phyloP scores from a whole-genome alignment of 495 filamentous ascomycete genomes.

The Penicillium dipodomyicola region DNA sequence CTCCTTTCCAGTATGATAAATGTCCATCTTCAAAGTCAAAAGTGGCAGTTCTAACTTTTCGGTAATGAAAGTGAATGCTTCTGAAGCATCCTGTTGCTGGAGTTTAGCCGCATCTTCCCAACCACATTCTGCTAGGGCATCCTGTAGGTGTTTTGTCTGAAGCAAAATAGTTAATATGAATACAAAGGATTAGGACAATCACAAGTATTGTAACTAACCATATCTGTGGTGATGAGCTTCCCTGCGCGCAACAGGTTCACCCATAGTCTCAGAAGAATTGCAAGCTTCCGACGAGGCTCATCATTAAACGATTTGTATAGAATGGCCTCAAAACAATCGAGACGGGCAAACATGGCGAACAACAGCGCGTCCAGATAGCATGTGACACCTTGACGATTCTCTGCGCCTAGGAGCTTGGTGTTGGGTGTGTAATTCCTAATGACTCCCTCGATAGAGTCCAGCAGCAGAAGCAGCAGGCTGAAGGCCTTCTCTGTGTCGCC shows the following conservation, averaged over 20 bases:
- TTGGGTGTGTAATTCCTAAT: slow-evolving; percentile 68
- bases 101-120: slow-evolving; percentile 78
- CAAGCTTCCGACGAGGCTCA: slow-evolving; percentile 68
- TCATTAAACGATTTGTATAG: slow-evolving; percentile 65
- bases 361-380: slow-evolving; percentile 92
- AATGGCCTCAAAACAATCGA: slow-evolving; percentile 89
- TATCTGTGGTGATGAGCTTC: slow-evolving; percentile 77
- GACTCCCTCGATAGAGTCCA: slow-evolving; percentile 77
- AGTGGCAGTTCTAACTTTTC: slow-evolving; percentile 83
- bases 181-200: background rate
- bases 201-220: slow-evolving; percentile 56
- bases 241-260: slow-evolving; percentile 87
- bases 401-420: slow-evolving; percentile 75
- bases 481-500: slow-evolving; percentile 73
- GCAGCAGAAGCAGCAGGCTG: slow-evolving; percentile 69
- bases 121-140: slow-evolving; percentile 79
- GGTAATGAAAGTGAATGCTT: slow-evolving; percentile 93
- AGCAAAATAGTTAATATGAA: slow-evolving; percentile 25
- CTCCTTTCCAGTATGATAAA: slow-evolving; percentile 86
- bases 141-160: slow-evolving; percentile 79
- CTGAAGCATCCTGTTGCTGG: slow-evolving; percentile 88
- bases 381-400: slow-evolving; percentile 80
- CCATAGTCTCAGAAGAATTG: slow-evolving; percentile 77
- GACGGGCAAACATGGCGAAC: slow-evolving; percentile 92
- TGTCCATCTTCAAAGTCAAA: slow-evolving; percentile 88